Percentiles rank a stretch among this genome's conserved stretches.
Evolutionary conservation across 768 basidiomycete genomes (phyloP).

Genomic region (Lactifluus echinatus): DNA sequence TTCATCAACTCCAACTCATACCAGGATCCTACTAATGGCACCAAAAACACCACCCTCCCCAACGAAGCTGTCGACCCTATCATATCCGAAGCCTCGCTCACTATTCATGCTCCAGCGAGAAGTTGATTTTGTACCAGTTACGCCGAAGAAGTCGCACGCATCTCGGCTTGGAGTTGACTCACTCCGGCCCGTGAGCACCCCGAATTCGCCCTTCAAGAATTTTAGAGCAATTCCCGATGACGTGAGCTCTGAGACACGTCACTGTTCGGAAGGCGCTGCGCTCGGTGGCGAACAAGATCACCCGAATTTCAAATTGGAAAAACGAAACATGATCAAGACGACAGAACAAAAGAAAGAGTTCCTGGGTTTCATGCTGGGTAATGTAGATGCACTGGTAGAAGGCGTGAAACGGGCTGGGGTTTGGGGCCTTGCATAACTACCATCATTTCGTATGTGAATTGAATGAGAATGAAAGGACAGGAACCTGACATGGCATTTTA

Average conservation of each 20-base stretch:
- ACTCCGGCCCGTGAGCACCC: constrained; percentile 15
- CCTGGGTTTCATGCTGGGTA: constrained; percentile 75
- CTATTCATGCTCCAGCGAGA: constrained; percentile 63
- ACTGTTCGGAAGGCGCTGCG: constrained; percentile 11
- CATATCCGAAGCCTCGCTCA: constrained; percentile 34
- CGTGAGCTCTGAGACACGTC: not conserved
- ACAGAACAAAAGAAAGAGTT: constrained; percentile 80
- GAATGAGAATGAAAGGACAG: too few species aligned
- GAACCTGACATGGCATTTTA: too few species aligned
- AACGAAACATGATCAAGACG: constrained; percentile 31
- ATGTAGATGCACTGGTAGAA: constrained; percentile 86
- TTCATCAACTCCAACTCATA: constrained; percentile 27
- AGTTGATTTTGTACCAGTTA: constrained; percentile 64
- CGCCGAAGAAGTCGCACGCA: constrained; percentile 49
- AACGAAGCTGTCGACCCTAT: constrained; percentile 18
- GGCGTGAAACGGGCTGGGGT: constrained; percentile 80
- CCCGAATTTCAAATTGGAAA: constrained; percentile 14
- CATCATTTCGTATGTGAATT: too few species aligned
- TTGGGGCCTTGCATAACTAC: constrained; percentile 59
- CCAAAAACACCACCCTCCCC: constrained; percentile 13
- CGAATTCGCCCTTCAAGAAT: constrained; percentile 15
- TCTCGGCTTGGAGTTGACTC: constrained; percentile 27
- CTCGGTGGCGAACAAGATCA: constrained; percentile 19
- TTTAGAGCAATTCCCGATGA: not conserved
- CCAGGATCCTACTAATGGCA: constrained; percentile 1